A percentile compares a stretch with the other conserved stretches of the same genome.
phyloP scores from a whole-genome alignment of 2,329 filamentous ascomycete species.

The Alternaria burnsii region DNA sequence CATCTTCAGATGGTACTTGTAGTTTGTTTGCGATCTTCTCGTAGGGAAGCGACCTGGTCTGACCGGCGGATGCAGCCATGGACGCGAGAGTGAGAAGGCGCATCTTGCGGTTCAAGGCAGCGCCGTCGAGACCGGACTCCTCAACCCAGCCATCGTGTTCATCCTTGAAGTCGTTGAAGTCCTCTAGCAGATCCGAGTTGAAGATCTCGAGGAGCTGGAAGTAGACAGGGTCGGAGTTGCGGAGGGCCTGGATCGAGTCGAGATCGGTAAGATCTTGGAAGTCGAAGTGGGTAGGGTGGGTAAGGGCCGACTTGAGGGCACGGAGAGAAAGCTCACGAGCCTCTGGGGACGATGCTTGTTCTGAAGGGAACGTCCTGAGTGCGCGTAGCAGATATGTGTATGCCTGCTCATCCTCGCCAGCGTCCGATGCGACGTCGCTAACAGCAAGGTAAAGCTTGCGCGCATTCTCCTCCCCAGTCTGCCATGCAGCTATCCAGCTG shows the following conservation, averaged over 20 bases:
- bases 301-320: slow-evolving; percentile 72
- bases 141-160: slow-evolving; percentile 88
- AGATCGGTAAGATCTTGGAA: slow-evolving; percentile 76
- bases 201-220: slow-evolving; percentile 96
- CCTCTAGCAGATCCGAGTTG: slow-evolving; percentile 90
- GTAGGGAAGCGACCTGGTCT: slow-evolving; percentile 89
- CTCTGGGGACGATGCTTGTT: slow-evolving; percentile 63
- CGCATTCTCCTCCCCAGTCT: slow-evolving; percentile 80
- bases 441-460: slow-evolving; percentile 86
- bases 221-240: slow-evolving; percentile 82
- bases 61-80: slow-evolving; percentile 78
- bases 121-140: slow-evolving; percentile 74
- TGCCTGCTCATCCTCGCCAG: slow-evolving; percentile 77
- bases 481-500: slow-evolving; percentile 83
- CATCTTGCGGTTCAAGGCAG: slow-evolving; percentile 90
- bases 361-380: slow-evolving; percentile 75
- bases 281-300: slow-evolving; percentile 72
- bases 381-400: slow-evolving; percentile 79
- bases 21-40: slow-evolving; percentile 82
- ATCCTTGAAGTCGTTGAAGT: slow-evolving; percentile 94
- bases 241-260: slow-evolving; percentile 84
- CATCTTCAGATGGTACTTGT: slow-evolving; percentile 81
- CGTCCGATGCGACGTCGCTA: slow-evolving; percentile 79
- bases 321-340: slow-evolving; percentile 68
- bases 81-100: slow-evolving; percentile 92